Percentiles rank a stretch among this genome's conserved stretches.
These are phyloP conservation scores for Calonectria hongkongensis DNA, from an alignment of 2,329 filamentous ascomycete genomes.

Conservation along the genomic window DNA sequence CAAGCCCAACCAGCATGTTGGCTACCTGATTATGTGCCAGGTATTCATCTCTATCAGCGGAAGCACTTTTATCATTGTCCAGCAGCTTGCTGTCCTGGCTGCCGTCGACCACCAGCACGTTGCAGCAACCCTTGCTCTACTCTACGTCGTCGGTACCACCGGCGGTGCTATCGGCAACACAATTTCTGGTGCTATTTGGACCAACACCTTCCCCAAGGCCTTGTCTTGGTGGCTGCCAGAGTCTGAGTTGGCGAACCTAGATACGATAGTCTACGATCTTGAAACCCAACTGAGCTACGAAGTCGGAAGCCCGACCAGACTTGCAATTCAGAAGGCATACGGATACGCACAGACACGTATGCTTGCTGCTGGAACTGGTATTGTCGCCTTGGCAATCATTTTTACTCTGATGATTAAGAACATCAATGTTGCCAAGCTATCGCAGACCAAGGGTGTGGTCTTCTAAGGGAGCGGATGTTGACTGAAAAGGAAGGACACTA, in stretches of 20 bases:
- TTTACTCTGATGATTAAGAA: conserved; percentile 69
- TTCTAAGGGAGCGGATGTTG: conserved; percentile 60
- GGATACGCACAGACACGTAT: conserved; percentile 69
- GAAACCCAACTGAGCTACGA: conserved; percentile 70
- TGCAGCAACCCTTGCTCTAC: conserved; percentile 56
- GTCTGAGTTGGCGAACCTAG: conserved; percentile 58
- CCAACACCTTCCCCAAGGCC: conserved; percentile 61
- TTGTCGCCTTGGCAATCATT: conserved; percentile 58
- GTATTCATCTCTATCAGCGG: conserved; percentile 70
- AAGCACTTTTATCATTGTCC: conserved; percentile 67
- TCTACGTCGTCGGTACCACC: conserved; percentile 54
- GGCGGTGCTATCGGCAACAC: conserved; percentile 56
- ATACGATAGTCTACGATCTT: conserved; percentile 72
- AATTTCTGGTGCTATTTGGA: conserved; percentile 58
- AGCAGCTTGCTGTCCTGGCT: conserved; percentile 56
- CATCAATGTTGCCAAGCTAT: conserved; percentile 69
- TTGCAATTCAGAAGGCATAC: conserved; percentile 76
- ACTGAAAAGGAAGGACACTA: background rate
- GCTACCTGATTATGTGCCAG: conserved; percentile 70
- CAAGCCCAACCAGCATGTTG: conserved; percentile 60
- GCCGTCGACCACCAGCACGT: conserved; percentile 59
- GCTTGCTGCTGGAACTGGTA: conserved; percentile 61
- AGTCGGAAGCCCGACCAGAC: conserved; percentile 66
- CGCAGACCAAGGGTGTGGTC: conserved; percentile 71
- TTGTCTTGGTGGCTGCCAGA: conserved; percentile 71